Conservation (phyloP, 2,329 filamentous ascomycete genomes). For the Xylariaceae sp. region DNA sequence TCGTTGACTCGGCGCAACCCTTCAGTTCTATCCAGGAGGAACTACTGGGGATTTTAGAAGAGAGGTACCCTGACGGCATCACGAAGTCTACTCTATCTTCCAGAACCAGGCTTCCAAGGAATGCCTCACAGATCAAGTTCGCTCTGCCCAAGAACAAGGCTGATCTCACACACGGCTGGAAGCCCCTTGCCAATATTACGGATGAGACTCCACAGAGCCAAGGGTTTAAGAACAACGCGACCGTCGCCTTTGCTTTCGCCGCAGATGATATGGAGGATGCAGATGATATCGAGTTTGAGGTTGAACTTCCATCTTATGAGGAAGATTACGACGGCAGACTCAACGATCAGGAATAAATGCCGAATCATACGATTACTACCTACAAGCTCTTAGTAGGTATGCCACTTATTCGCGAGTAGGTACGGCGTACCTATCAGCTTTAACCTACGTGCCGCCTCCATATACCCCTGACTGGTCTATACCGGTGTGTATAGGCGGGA, state of each 20-base stretch:
- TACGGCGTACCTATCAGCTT: not conserved
- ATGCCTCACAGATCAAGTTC: constrained; percentile 43
- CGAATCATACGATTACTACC: not conserved
- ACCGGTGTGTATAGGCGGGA: not conserved
- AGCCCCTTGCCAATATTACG: constrained; percentile 37
- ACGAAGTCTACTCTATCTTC: constrained; percentile 32
- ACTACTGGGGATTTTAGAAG: constrained; percentile 53
- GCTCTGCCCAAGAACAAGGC: constrained; percentile 41
- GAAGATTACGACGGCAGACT: constrained; percentile 7
- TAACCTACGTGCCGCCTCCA: not conserved
- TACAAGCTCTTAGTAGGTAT: not conserved
- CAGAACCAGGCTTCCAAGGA: constrained; percentile 37
- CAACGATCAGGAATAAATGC: not conserved
- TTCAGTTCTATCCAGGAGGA: constrained; percentile 53
- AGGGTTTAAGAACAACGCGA: constrained; percentile 43
- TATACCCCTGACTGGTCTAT: not conserved
- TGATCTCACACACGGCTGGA: constrained; percentile 48
- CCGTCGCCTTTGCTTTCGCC: constrained; percentile 47
- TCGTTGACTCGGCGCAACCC: constrained; percentile 53
- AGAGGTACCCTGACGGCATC: constrained; percentile 53
- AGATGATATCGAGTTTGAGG: constrained; percentile 40
- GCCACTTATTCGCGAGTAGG: too few species aligned
- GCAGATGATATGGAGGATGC: constrained; percentile 35
- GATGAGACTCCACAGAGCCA: constrained; percentile 38
- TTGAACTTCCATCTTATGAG: constrained; percentile 39